A percentile compares a stretch with the other conserved stretches of the same genome.
phyloP scores from a whole-genome alignment of 2,329 filamentous ascomycete species.

The Calonectria leucothoes region DNA sequence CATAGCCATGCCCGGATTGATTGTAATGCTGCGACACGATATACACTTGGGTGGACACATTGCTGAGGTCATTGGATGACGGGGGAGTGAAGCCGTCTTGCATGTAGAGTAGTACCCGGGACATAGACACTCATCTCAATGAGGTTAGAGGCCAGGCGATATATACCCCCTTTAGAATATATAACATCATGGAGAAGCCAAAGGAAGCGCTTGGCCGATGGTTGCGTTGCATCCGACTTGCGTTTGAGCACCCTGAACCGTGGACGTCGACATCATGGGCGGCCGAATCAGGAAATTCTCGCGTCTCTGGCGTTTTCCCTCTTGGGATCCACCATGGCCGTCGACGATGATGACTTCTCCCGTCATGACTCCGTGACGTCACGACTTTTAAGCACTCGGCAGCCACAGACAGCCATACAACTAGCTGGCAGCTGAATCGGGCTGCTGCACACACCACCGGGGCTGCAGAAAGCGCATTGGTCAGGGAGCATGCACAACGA shows the following conservation, averaged over 20 bases:
- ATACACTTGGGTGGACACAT: slow-evolving; percentile 24
- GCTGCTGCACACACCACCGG: neutral
- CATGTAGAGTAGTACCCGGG: slow-evolving; percentile 33
- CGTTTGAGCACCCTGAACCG: neutral
- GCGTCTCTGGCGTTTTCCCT: neutral
- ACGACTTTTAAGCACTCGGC: neutral
- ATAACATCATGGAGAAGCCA: slow-evolving; percentile 18
- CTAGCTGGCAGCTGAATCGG: neutral
- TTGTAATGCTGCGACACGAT: slow-evolving; percentile 20
- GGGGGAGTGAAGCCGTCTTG: slow-evolving; percentile 21
- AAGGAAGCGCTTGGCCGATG: neutral
- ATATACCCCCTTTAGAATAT: slow-evolving; percentile 27
- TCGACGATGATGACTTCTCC: neutral
- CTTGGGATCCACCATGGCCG: neutral
- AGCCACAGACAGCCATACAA: neutral
- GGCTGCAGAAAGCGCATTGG: neutral
- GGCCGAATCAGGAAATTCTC: neutral
- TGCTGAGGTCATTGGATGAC: slow-evolving; percentile 5
- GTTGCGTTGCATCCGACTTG: neutral
- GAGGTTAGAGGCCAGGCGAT: slow-evolving; percentile 32
- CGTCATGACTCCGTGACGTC: slow-evolving; percentile 10
- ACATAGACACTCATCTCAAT: slow-evolving; percentile 44
- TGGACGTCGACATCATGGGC: neutral
- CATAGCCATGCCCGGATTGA: slow-evolving; percentile 8
- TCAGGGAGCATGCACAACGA: neutral